These are phyloP conservation scores for Thermomyces lanuginosus DNA, from an alignment of 2,329 filamentous ascomycete species.

Conservation along the genomic window DNA sequence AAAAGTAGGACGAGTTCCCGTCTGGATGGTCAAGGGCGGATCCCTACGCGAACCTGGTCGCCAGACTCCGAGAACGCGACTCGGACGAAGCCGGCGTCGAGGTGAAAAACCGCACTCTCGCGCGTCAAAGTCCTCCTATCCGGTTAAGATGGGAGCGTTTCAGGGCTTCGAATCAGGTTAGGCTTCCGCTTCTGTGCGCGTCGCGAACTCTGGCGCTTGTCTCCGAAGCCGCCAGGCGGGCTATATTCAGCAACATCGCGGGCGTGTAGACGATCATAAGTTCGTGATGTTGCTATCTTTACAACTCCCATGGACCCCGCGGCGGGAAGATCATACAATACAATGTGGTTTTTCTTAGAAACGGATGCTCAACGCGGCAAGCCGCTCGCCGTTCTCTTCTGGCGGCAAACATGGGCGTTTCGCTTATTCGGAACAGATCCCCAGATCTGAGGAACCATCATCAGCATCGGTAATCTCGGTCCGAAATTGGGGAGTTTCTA, in stretches of 20 bases:
- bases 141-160: no score
- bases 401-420: constrained; percentile 4
- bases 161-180: constrained; percentile 6
- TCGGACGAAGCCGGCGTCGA: no score
- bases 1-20: constrained; percentile 9
- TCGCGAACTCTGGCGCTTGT: neutral
- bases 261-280: constrained; percentile 5
- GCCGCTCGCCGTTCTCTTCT: neutral
- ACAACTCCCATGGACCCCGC: no score
- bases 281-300: no score
- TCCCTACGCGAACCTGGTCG: constrained; percentile 14
- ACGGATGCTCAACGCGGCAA: no score
- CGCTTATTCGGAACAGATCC: no score
- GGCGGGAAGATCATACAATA: no score
- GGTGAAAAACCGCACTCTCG: no score
- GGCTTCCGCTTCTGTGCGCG: constrained; percentile 5
- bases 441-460: no score
- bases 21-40: constrained; percentile 10
- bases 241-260: constrained; percentile 12
- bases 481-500: constrained; percentile 8
- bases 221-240: constrained; percentile 9
- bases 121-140: constrained; percentile 24
- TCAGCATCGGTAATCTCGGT: constrained; percentile 9
- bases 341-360: no score
- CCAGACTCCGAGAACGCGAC: no score